Conservation (phyloP, 139 green algal species). For the Gonium pectorale region DNA sequence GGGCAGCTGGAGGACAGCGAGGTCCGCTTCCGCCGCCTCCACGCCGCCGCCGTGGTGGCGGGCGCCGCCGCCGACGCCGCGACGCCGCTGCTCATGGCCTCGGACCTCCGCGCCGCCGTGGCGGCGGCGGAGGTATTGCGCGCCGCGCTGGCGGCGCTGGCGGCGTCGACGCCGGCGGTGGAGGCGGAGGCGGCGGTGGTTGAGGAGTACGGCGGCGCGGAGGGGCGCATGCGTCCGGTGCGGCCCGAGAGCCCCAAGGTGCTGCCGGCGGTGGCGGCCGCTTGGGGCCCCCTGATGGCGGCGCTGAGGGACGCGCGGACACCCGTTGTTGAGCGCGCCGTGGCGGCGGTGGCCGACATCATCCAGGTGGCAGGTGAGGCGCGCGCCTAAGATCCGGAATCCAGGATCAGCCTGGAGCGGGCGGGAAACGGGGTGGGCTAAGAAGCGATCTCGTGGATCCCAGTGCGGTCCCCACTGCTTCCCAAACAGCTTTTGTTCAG, state of each 20-base stretch:
- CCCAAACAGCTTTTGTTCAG: too few relatives aligned
- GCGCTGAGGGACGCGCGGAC: constrained; percentile 68
- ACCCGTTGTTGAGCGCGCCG: constrained; percentile 52
- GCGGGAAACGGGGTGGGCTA: neutral
- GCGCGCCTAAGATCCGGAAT: too few relatives aligned
- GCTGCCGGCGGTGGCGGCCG: constrained; percentile 76
- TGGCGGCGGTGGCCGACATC: constrained; percentile 51
- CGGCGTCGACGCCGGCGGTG: constrained; percentile 49
- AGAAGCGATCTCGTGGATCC: too few relatives aligned
- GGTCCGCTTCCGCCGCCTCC: constrained; percentile 46
- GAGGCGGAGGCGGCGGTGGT: constrained; percentile 52
- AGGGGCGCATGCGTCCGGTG: constrained; percentile 48
- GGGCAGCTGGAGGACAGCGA: constrained; percentile 57
- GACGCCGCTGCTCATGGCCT: constrained; percentile 68
- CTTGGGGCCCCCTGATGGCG: constrained; percentile 72
- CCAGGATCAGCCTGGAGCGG: too few relatives aligned
- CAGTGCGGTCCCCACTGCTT: too few relatives aligned
- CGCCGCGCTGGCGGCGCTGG: constrained; percentile 60
- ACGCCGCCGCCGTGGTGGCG: constrained; percentile 68
- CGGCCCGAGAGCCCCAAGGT: constrained; percentile 68
- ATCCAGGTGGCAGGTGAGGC: constrained; percentile 5
- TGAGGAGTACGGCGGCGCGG: constrained; percentile 37
- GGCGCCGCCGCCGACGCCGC: constrained; percentile 65
- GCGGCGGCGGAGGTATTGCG: constrained; percentile 25
- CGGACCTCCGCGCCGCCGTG: constrained; percentile 49